Evolutionary conservation across 352 stramenopile genomes (phyloP), one percentile per base, ranked within the genome.

Genomic region (Pythium apleroticum): DNA sequence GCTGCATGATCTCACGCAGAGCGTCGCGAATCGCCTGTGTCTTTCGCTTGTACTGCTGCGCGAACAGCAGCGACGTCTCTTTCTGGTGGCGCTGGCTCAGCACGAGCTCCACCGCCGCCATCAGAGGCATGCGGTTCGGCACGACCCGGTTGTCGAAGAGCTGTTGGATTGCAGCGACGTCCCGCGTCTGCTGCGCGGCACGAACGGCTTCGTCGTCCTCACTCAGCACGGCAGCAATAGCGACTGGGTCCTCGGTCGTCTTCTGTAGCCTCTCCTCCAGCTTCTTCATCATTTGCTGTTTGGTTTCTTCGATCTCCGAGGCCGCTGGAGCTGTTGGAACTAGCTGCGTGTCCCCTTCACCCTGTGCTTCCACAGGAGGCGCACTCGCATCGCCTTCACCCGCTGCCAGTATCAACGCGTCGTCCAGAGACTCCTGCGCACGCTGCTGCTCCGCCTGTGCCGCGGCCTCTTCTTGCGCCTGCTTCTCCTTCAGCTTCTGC

Each of bases 51-150:
- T 72, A 72, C 57, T 78, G 63, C 60, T 33, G 46, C 9, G 76
- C 66, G 3, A 79, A 57, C 8, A 91, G 65, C 41, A 73, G 52
- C 3, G 71, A 65, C 12, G 74, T 67, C 33, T 93, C 82, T 2
- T 69, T 56, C 31, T 88, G 73, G n/a, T 93, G 82, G 8, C 82
- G 74, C 48, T 71, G 60, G 20, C 67, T 77, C 43, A 90, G 72
- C 5, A 89, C 74, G 25, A 88, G 53, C 54, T 91, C 80, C 17
- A 93, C 70, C 0, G 72, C 82, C 25, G 63, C 71, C 27, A 91
- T 60, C 10, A 91, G 60, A 19, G 81, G 75, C 31, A 91, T 49
- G 30, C 88, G 84, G 1, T 59, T 48, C 9, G 84, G 79, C 4
- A 91, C 56, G 24, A 91, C 59, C 0, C 67, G 69, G 45, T 77